phyloP scores from a whole-genome alignment of 495 filamentous ascomycete species.

The Parachaetomium inaequale region DNA sequence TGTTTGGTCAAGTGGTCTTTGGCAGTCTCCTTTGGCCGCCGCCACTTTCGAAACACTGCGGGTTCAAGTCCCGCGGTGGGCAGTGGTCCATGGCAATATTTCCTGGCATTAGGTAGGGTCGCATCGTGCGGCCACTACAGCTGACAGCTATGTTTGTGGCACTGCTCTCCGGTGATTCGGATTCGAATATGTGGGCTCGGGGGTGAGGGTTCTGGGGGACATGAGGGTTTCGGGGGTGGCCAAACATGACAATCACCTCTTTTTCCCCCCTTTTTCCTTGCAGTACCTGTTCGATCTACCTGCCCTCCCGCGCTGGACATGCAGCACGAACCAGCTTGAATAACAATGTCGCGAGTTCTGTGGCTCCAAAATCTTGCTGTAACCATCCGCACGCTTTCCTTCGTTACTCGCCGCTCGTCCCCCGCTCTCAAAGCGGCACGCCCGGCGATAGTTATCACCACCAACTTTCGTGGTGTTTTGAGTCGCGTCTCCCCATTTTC shows the following conservation, averaged over 20 bases:
- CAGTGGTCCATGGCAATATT: constrained; percentile 6
- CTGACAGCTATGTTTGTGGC: constrained; percentile 6
- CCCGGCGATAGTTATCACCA: no score
- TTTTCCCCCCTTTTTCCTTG: background rate
- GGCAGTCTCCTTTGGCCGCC: background rate
- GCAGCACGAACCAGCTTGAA: no score
- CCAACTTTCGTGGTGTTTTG: no score
- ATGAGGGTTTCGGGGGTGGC: background rate
- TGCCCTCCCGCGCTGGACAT: no score
- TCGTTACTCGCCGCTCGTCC: no score
- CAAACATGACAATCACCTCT: background rate
- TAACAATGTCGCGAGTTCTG: no score
- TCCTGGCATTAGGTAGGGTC: background rate
- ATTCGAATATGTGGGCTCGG: background rate
- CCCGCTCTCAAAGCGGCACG: no score
- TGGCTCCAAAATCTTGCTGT: no score
- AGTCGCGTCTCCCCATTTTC: no score
- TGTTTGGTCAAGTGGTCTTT: constrained; percentile 7
- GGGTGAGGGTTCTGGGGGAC: background rate
- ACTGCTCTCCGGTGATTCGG: background rate
- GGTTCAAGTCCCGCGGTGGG: constrained; percentile 1
- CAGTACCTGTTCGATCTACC: no score
- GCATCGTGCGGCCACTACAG: background rate
- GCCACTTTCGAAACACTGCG: background rate
- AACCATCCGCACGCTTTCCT: no score